These are phyloP conservation scores for Millerago galiae DNA, from an alignment of 805 yeast species.

Conservation along the genomic window DNA sequence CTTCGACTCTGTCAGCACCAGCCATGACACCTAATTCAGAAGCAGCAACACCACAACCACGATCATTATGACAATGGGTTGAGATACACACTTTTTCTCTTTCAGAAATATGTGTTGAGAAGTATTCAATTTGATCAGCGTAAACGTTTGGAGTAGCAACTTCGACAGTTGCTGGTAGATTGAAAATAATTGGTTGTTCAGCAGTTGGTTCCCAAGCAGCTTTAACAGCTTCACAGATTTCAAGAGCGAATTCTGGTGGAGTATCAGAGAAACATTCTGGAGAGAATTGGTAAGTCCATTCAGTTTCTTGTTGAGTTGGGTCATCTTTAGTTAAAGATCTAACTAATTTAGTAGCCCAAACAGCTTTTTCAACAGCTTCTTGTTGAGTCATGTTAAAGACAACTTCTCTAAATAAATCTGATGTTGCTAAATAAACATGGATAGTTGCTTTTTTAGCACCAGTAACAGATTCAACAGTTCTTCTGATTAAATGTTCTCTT, in stretches of 20 bases:
- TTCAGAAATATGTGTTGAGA: conserved; percentile 58
- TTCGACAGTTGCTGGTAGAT: conserved; percentile 78
- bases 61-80: conserved; percentile 71
- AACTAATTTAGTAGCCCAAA: conserved; percentile 62
- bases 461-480: conserved; percentile 66
- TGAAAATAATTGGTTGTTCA: conserved; percentile 69
- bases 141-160: conserved; percentile 69
- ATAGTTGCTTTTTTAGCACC: conserved; percentile 71
- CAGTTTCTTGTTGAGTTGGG: conserved; percentile 54
- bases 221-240: conserved; percentile 75
- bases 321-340: conserved; percentile 69
- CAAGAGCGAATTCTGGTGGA: conserved; percentile 65
- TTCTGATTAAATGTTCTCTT: conserved; percentile 65
- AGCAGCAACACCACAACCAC: conserved; percentile 84
- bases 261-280: conserved; percentile 78
- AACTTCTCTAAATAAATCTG: conserved; percentile 68
- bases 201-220: conserved; percentile 74
- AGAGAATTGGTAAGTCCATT: conserved; percentile 69
- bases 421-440: conserved; percentile 71
- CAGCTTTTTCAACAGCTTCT: conserved; percentile 63
- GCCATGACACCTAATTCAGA: conserved; percentile 70
- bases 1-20: conserved; percentile 85
- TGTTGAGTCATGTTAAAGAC: conserved; percentile 67
- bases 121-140: conserved; percentile 77
- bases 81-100: conserved; percentile 68